Base-by-base conservation (phyloP, 768 basidiomycete genomes). In the Amanita jacksonii region DNA sequence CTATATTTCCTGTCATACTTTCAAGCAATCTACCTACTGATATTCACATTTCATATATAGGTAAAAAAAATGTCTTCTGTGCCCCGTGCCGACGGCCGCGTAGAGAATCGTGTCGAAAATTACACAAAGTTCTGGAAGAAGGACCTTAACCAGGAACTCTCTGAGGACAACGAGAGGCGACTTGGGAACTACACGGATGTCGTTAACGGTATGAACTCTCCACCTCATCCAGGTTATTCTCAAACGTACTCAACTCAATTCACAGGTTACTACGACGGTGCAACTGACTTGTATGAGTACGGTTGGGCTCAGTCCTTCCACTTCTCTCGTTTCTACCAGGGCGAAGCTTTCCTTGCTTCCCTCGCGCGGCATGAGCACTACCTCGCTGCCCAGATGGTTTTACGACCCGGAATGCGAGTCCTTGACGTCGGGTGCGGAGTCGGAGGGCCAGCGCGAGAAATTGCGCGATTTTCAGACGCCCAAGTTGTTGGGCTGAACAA, bases 401-500 rank as follows among this genome's bases (percentile, higher is more conserved):
- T 99, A 48, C 77, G 77, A 41, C 78, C 91, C 0, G 89, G 91
- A 33, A 96, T 96, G 92, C 79, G 83, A 25, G 93, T 99, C 32
- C 82, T 99, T 48, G 96, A 99, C 58, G 93, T 99, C 47, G 96
- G 96, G 3, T 98, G 96, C 62, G 96, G 96, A 60, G 85, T 99
- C 43, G 96, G 96, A 38, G 96, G 96, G 0, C 96, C 96, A 18
- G 96, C 96, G 7, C 78, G 94, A 38, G 88, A 92, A 62, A 99
- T 99, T 55, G 87, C 91, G 3, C 77, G 76, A 35, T 99, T 98
- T 67, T 68, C 87, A 6, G 93, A 96, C 57, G 83, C 75, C 27
- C 67, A 79, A 44, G 81, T 97, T 50, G 68, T 86, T 51, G 93
- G 93, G 31, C 51, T 96, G 49, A 97, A 96, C 70, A 97, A 94